A percentile compares a stretch with the other conserved stretches of the same genome.
These are phyloP conservation scores for Acanthochlamys bracteata DNA, from an alignment of 106 monocot genomes.

Conservation along the genomic window DNA sequence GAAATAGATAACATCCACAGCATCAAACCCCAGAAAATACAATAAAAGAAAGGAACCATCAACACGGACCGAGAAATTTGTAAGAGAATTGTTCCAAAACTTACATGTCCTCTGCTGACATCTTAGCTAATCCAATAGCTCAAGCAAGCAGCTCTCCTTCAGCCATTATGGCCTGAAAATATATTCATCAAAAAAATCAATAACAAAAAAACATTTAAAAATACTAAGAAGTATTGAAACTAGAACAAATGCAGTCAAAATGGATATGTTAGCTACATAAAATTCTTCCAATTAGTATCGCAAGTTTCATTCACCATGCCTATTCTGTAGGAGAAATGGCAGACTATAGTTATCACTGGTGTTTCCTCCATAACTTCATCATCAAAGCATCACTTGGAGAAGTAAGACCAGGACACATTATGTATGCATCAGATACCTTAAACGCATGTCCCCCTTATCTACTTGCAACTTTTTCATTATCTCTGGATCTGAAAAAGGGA, in stretches of 20 bases:
- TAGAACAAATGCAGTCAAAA: background rate
- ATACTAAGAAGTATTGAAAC: background rate
- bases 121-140: conserved; percentile 95
- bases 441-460: conserved; percentile 93
- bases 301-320: too few relatives aligned
- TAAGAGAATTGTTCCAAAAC: background rate
- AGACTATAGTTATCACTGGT: conserved; percentile 57
- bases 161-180: conserved; percentile 90
- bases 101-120: conserved; percentile 94
- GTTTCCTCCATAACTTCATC: conserved; percentile 62
- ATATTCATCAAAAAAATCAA: background rate
- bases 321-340: background rate
- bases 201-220: background rate
- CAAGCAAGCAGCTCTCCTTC: conserved; percentile 94
- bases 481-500: conserved; percentile 62
- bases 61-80: background rate
- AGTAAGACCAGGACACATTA: conserved; percentile 98
- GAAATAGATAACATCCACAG: background rate
- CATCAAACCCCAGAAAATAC: background rate
- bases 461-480: conserved; percentile 98
- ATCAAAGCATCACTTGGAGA: conserved; percentile 86
- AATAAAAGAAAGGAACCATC: background rate
- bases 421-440: conserved; percentile 95
- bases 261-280: background rate
- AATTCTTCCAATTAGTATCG: too few relatives aligned